Conservation (phyloP, 345 rosid genomes). For the Eucalyptus marginata region DNA sequence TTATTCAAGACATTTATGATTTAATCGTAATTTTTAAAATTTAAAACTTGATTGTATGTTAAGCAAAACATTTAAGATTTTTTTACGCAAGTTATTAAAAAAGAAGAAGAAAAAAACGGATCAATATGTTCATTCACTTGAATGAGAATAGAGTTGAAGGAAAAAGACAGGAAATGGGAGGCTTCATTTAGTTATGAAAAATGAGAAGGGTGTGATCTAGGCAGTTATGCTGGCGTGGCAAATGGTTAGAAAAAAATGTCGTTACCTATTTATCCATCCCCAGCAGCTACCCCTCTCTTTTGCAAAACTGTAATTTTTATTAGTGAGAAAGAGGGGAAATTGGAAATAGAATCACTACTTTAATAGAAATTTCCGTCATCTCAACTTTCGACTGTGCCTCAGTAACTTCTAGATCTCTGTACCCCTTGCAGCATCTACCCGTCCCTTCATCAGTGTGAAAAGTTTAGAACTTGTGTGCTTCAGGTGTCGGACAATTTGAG, state of each 20-base stretch:
- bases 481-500: too few relatives aligned
- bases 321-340: not conserved
- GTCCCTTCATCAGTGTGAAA: not conserved
- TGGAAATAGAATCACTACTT: not conserved
- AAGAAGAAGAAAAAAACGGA: rapidly evolving
- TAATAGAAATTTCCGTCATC: rapidly evolving
- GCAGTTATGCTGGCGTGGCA: rapidly evolving
- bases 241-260: rapidly evolving
- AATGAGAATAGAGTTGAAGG: not conserved
- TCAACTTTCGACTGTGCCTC: not conserved
- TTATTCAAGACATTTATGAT: rapidly evolving
- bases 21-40: rapidly evolving
- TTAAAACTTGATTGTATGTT: too few relatives aligned
- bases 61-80: too few relatives aligned
- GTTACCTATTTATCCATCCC: not conserved
- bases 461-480: too few relatives aligned
- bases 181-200: rapidly evolving
- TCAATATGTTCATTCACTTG: not conserved
- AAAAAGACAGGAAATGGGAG: rapidly evolving
- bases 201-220: not conserved
- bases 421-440: not conserved
- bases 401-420: not conserved
- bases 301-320: not conserved
- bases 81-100: not conserved
- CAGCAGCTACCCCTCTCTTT: not conserved